Evolutionary conservation across 768 basidiomycete species (phyloP), one percentile per base, ranked within the genome.

Genomic region (Mycena chlorophos): DNA sequence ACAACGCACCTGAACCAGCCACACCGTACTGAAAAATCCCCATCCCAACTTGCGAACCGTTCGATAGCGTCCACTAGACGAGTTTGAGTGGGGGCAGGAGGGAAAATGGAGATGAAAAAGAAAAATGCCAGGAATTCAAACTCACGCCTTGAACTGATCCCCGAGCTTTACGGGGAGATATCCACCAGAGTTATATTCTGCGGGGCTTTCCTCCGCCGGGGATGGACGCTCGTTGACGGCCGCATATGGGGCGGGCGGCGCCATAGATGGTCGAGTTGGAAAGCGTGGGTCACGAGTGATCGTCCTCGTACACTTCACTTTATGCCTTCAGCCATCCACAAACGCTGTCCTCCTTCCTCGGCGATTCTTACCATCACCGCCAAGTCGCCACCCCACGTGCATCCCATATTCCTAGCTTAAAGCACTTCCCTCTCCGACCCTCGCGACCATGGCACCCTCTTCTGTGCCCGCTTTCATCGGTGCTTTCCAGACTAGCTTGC

Each of bases 21-120:
- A 94, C 23, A 94, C 94, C 16, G 94, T 95, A 2, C 91, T 94
- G 69, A 96, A 96, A 74, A 95, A 93, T 34, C 94, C 94, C 94
- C 94, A 96, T 54, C 96, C 96, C 27, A 99, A 80, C 72, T 99
- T 99, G 60, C 96, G 78, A 29, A 95, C 79, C 52, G 97, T 85
- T 20, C 81, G 73, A 73, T 99, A 99, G 46, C 94, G 82, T 52
- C 85, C 88, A 57, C n/a, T n/a, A n/a, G n/a, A n/a, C n/a, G n/a
- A n/a, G n/a, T n/a, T n/a, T n/a, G n/a, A n/a, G n/a, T n/a, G n/a
- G n/a, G n/a, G n/a, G n/a, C n/a, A n/a, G n/a, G n/a, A n/a, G n/a
- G n/a, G n/a, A n/a, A n/a, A n/a, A n/a, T n/a, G n/a, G n/a, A n/a
- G n/a, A n/a, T n/a, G n/a, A n/a, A n/a, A n/a, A n/a, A n/a, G n/a